Evolutionary conservation across 208 protist genomes (phyloP).

Genomic region (Trypanosoma scelopori): DNA sequence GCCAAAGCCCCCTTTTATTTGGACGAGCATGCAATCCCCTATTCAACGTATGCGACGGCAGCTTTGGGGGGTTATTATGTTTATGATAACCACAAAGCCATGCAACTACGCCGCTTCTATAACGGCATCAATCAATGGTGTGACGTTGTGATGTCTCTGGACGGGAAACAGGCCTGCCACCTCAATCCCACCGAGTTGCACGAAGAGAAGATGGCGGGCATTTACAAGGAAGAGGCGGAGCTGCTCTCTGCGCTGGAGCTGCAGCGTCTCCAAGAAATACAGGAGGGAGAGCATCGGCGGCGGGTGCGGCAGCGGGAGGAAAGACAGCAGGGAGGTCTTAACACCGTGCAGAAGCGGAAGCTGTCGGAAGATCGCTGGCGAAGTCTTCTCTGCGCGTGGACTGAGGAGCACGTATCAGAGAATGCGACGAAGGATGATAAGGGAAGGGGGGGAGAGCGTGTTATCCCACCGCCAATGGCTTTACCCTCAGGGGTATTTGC

Average conservation of each 20-base stretch:
- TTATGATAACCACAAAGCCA: too few relatives aligned
- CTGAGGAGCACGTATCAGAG: not conserved
- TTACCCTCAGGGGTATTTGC: too few relatives aligned
- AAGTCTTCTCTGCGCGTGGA: slow-evolving; percentile 15
- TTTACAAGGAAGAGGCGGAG: slow-evolving; percentile 17
- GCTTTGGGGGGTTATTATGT: too few relatives aligned
- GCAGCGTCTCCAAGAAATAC: slow-evolving; percentile 9
- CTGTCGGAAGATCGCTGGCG: slow-evolving; percentile 3
- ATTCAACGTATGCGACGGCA: too few relatives aligned
- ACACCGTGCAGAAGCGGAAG: not conserved
- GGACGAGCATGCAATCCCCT: too few relatives aligned
- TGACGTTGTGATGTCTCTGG: not conserved
- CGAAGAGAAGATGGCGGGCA: slow-evolving; percentile 12
- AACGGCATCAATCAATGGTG: slow-evolving; percentile 20
- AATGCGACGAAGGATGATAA: not conserved
- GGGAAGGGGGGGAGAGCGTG: not conserved
- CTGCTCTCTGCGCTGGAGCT: slow-evolving; percentile 5
- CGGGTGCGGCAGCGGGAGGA: not conserved
- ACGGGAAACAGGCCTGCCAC: not conserved
- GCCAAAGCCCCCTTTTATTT: too few relatives aligned
- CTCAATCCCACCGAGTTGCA: slow-evolving; percentile 16
- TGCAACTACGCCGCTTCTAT: not conserved
- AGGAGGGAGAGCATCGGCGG: slow-evolving; percentile 10
- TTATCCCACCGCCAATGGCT: too few relatives aligned
- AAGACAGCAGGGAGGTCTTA: not conserved